A percentile compares a stretch with the other conserved stretches of the same genome.
These are phyloP conservation scores for Suhomyces panamericanus DNA, from an alignment of 1,139 yeast species.

Conservation along the genomic window DNA sequence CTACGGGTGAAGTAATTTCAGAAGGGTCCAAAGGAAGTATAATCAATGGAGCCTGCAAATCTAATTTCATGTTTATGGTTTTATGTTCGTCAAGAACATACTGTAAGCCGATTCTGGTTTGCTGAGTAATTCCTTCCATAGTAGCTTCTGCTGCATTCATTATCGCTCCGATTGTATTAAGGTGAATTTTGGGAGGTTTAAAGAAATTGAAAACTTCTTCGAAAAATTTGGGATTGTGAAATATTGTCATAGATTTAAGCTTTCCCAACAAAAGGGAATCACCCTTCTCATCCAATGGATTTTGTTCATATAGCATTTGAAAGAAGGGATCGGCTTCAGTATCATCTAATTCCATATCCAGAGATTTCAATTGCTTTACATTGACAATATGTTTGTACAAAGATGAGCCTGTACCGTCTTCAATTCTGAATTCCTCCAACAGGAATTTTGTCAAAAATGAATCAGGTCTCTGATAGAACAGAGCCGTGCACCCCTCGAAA, in stretches of 20 bases:
- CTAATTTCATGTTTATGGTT: constrained; percentile 79
- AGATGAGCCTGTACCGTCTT: constrained; percentile 77
- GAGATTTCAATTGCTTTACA: constrained; percentile 55
- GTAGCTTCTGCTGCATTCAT: constrained; percentile 96
- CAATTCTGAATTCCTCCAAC: constrained; percentile 77
- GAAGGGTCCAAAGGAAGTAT: constrained; percentile 85
- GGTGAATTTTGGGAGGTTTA: constrained; percentile 81
- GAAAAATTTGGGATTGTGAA: constrained; percentile 78
- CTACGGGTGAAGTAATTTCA: constrained; percentile 83
- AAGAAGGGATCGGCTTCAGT: constrained; percentile 62
- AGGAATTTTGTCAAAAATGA: constrained; percentile 73
- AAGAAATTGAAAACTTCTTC: constrained; percentile 76
- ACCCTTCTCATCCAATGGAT: constrained; percentile 82
- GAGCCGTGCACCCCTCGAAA: constrained; percentile 80
- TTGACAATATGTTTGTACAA: constrained; percentile 86
- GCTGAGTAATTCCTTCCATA: constrained; percentile 84
- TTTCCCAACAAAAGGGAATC: constrained; percentile 75
- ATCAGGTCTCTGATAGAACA: constrained; percentile 74
- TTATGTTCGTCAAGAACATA: constrained; percentile 94
- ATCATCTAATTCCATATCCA: constrained; percentile 1
- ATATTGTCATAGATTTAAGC: constrained; percentile 83
- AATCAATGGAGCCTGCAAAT: constrained; percentile 89
- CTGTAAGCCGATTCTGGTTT: constrained; percentile 89
- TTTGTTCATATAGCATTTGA: constrained; percentile 76
- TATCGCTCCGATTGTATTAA: constrained; percentile 87